phyloP scores from a whole-genome alignment of 2,329 filamentous ascomycete species.

The Colletotrichum godetiae region DNA sequence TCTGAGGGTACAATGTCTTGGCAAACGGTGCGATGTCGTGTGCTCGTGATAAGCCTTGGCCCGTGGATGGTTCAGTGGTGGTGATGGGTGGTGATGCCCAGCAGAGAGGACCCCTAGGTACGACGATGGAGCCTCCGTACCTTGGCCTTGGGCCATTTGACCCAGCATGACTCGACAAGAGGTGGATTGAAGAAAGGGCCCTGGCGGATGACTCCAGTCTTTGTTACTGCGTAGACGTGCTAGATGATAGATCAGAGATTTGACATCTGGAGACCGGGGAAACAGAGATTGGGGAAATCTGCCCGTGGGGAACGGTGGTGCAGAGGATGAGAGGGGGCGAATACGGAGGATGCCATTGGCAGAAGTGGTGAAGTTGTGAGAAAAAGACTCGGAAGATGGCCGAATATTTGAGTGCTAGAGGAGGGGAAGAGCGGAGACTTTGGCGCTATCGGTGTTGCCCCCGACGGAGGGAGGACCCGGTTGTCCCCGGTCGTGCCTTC shows the following conservation, averaged over 20 bases:
- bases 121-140: not conserved
- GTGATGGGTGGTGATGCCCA: not conserved
- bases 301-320: not conserved
- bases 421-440: not conserved
- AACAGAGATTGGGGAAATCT: not conserved
- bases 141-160: conserved; percentile 1
- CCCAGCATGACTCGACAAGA: conserved; percentile 3
- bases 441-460: not conserved
- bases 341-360: not conserved
- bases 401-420: conserved; percentile 4
- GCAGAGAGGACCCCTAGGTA: not conserved
- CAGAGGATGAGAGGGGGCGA: not conserved
- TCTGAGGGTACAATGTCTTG: conserved; percentile 12
- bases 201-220: not conserved
- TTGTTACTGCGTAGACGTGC: not conserved
- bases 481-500: conserved; percentile 8
- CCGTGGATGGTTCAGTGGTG: not conserved
- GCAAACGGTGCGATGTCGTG: conserved; percentile 10
- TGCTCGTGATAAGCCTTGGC: not conserved
- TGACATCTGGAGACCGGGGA: not conserved
- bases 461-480: conserved; percentile 16
- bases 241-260: not conserved
- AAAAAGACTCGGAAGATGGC: conserved; percentile 28
- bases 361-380: not conserved
- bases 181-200: not conserved